Evolutionary conservation across 169 alveolate species (phyloP).

Genomic region (Plasmodium chabaudi): DNA sequence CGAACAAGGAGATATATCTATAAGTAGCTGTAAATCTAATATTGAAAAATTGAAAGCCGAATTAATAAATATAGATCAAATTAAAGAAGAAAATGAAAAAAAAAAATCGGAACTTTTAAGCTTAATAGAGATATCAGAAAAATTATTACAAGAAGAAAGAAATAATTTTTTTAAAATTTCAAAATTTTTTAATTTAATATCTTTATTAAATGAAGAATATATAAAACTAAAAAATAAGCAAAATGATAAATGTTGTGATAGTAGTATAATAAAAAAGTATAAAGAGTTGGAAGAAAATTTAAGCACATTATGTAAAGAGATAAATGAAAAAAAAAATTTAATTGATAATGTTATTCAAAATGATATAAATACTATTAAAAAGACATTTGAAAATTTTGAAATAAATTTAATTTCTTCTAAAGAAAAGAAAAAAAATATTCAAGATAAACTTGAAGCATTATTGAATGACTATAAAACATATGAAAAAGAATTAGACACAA

Average conservation of each 20-base stretch:
- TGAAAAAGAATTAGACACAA: conserved; percentile 11
- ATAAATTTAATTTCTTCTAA: not conserved
- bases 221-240: conserved; percentile 7
- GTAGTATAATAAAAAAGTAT: not conserved
- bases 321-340: conserved; percentile 5
- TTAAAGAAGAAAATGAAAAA: conserved; percentile 45
- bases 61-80: conserved; percentile 14
- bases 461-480: not conserved
- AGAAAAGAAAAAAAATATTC: conserved; percentile 9
- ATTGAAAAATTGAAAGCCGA: conserved; percentile 8
- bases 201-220: conserved; percentile 38
- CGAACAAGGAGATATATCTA: not conserved
- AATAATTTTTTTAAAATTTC: conserved; percentile 57
- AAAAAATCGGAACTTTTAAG: conserved; percentile 22
- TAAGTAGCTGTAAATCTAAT: not conserved
- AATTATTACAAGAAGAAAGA: conserved; percentile 24
- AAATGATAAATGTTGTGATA: not conserved
- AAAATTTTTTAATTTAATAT: conserved; percentile 39
- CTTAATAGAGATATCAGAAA: conserved; percentile 38
- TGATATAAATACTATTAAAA: conserved; percentile 15
- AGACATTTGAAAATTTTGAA: not conserved
- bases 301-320: not conserved
- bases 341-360: not conserved
- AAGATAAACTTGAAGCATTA: conserved; percentile 4
- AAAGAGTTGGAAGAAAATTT: conserved; percentile 6